phyloP scores from a whole-genome alignment of 345 rosid species.

The Gossypium longicalyx region DNA sequence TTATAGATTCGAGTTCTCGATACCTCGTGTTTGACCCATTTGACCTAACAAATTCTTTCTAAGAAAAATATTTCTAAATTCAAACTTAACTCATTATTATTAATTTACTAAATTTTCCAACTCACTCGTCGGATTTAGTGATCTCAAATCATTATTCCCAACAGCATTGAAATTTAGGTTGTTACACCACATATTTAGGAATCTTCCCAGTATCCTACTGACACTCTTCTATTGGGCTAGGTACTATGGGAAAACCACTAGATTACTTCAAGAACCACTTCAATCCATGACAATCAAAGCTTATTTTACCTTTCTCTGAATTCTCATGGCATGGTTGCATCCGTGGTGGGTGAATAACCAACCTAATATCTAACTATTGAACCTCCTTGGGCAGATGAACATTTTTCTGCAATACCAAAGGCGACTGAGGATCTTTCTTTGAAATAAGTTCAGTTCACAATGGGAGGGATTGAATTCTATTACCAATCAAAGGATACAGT shows the following conservation, averaged over 20 bases:
- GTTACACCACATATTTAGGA: slow-evolving; percentile 17
- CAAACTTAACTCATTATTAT: too few relatives aligned
- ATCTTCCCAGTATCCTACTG: slow-evolving; percentile 22
- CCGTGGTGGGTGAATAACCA: not conserved
- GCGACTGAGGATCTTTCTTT: not conserved
- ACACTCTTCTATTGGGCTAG: slow-evolving; percentile 24
- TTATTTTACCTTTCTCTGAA: not conserved
- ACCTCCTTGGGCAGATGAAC: not conserved
- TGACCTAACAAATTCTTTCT: too few relatives aligned
- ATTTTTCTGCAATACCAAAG: not conserved
- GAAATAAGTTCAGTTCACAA: not conserved
- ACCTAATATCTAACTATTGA: not conserved
- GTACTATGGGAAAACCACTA: not conserved
- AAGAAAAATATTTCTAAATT: too few relatives aligned
- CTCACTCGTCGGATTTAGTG: too few relatives aligned
- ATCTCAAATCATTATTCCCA: too few relatives aligned
- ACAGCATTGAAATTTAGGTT: too few relatives aligned
- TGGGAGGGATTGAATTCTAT: not conserved
- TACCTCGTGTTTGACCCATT: too few relatives aligned
- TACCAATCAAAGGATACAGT: not conserved
- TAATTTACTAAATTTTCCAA: too few relatives aligned
- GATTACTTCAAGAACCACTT: slow-evolving; percentile 15
- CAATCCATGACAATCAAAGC: not conserved
- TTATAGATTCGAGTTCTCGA: too few relatives aligned
- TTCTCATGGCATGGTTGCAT: not conserved